Evolutionary conservation across 1,139 yeast genomes (phyloP).

Genomic region (Geotrichum citri-aurantii): DNA sequence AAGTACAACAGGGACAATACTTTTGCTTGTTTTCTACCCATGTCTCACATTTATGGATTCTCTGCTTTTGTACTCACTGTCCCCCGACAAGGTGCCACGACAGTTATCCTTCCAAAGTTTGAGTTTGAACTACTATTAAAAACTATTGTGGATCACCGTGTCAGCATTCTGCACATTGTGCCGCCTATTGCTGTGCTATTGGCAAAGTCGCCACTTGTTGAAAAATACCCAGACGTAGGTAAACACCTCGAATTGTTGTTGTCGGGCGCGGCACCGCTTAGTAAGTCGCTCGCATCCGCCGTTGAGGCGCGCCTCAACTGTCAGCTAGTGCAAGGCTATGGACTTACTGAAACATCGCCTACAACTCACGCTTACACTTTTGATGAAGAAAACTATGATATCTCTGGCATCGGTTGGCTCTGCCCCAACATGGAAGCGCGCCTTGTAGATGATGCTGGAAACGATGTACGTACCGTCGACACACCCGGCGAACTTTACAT

Average conservation of each 20-base stretch:
- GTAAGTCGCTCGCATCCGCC: slow-evolving; percentile 26
- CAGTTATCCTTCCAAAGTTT: slow-evolving; percentile 31
- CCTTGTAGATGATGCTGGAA: slow-evolving; percentile 30
- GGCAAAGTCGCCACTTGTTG: slow-evolving; percentile 36
- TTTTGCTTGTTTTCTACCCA: slow-evolving; percentile 28
- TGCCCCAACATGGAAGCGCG: slow-evolving; percentile 25
- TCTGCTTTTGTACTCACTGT: slow-evolving; percentile 25
- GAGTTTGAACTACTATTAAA: slow-evolving; percentile 29
- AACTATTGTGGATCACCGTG: slow-evolving; percentile 25
- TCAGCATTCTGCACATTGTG: slow-evolving; percentile 30
- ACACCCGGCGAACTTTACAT: slow-evolving; percentile 55
- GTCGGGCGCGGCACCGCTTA: slow-evolving; percentile 37
- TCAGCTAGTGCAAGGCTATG: slow-evolving; percentile 56
- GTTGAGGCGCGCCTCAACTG: slow-evolving; percentile 23
- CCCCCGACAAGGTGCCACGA: slow-evolving; percentile 22
- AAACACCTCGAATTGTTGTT: slow-evolving; percentile 23
- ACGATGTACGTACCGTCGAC: slow-evolving; percentile 35
- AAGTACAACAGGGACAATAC: slow-evolving; percentile 6
- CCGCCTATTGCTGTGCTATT: slow-evolving; percentile 37
- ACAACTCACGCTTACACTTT: slow-evolving; percentile 25
- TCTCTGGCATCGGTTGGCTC: slow-evolving; percentile 26
- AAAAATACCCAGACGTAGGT: slow-evolving; percentile 26
- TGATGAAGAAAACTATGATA: slow-evolving; percentile 20
- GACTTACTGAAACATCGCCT: slow-evolving; percentile 49
- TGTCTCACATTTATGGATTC: slow-evolving; percentile 36